A percentile compares a stretch with the other conserved stretches of the same genome.
Evolutionary conservation across 495 filamentous ascomycete species (phyloP).

Genomic region (Hypoxylon rickii): DNA sequence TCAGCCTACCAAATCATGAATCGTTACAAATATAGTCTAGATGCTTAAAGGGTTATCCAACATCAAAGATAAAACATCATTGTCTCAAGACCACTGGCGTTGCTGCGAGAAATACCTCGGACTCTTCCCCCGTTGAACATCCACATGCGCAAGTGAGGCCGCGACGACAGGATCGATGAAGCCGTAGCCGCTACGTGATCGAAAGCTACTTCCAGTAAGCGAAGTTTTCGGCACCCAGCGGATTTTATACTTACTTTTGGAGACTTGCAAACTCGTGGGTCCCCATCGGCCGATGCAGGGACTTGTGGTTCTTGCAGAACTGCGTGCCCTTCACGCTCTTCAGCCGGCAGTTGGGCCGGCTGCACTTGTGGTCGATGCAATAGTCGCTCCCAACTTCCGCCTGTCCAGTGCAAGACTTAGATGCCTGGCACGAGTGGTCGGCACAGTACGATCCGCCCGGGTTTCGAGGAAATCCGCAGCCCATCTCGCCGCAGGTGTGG

Average conservation of each 20-base stretch:
- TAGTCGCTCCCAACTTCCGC: slow-evolving; percentile 29
- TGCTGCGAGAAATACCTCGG: slow-evolving; percentile 13
- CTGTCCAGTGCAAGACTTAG: slow-evolving; percentile 26
- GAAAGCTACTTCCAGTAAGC: slow-evolving; percentile 18
- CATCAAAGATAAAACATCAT: no score
- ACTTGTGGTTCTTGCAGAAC: slow-evolving; percentile 33
- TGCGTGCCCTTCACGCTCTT: slow-evolving; percentile 21
- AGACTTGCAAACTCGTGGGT: slow-evolving; percentile 21
- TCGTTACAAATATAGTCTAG: slow-evolving; percentile 6
- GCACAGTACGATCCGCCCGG: slow-evolving; percentile 27
- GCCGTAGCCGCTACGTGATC: slow-evolving; percentile 22
- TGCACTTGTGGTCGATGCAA: slow-evolving; percentile 33
- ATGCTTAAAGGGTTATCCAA: no score
- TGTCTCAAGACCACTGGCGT: slow-evolving; percentile 16
- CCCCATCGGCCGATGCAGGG: slow-evolving; percentile 14
- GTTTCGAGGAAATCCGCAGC: slow-evolving; percentile 24
- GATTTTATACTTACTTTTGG: slow-evolving; percentile 19
- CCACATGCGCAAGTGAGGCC: slow-evolving; percentile 15
- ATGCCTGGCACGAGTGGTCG: slow-evolving; percentile 31
- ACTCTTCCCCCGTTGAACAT: slow-evolving; percentile 7
- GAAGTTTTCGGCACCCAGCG: not conserved
- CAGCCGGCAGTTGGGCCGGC: slow-evolving; percentile 25
- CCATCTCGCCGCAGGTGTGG: slow-evolving; percentile 33
- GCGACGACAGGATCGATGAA: slow-evolving; percentile 24
- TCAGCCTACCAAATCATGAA: slow-evolving; percentile 1